Conservation (phyloP, 2,329 filamentous ascomycete genomes). For the Pseudogymnoascus pannorum region DNA sequence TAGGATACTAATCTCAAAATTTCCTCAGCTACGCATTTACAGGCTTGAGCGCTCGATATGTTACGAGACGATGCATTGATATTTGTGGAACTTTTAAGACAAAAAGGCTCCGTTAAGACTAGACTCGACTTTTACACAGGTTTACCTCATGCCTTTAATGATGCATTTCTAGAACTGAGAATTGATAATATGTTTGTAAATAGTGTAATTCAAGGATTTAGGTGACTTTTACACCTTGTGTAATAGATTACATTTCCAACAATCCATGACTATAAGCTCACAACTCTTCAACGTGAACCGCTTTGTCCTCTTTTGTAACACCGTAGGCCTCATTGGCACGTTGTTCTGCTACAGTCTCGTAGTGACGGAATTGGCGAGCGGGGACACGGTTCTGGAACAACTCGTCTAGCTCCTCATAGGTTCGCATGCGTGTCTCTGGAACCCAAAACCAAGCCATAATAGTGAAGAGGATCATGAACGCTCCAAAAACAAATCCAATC, state of each 20-base stretch:
- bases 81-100: background rate
- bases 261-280: background rate
- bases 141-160: background rate
- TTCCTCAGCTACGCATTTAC: background rate
- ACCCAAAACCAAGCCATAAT: constrained; percentile 32
- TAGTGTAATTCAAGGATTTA: background rate
- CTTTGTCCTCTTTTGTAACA: background rate
- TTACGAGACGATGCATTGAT: background rate
- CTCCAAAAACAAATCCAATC: constrained; percentile 35
- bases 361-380: constrained; percentile 14
- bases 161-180: background rate
- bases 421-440: constrained; percentile 30
- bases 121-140: background rate
- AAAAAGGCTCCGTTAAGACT: background rate
- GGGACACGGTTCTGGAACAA: constrained; percentile 17
- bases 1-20: background rate
- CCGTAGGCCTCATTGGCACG: background rate
- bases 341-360: background rate
- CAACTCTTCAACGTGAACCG: background rate
- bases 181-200: background rate
- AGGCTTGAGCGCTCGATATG: background rate
- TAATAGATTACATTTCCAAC: background rate
- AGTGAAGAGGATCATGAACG: constrained; percentile 26
- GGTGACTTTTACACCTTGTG: background rate
- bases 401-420: constrained; percentile 19